Evolutionary conservation across 495 filamentous ascomycete species (phyloP), one percentile per base, ranked within the genome.

Genomic region (Lepraria neglecta): DNA sequence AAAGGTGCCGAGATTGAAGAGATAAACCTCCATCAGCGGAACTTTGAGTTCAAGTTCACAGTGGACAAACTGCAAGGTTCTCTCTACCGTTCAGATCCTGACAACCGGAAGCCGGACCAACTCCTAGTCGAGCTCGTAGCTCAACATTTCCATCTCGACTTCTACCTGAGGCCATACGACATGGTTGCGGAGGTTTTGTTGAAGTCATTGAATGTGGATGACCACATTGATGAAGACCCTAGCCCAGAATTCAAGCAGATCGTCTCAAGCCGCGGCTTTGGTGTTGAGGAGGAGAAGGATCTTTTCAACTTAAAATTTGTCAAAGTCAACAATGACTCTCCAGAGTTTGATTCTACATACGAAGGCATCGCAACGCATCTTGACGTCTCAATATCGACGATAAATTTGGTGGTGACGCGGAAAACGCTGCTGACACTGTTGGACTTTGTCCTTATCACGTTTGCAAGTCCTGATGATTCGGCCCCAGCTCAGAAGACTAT

Each of bases 241-340:
- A 75, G 87, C 2, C 89, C 94, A 21, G 92, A 97, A 69, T 98
- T 98, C 80, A 95, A 95, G 76, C 90, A 88, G 50, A 94, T 98
- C 54, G 80, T 98, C 15, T 95, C 92, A 0, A 96, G 92, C 6
- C 91, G 90, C 48, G 89, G 90, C 48, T 79, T 84, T 12, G 76
- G 83, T 59, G 79, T 82, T 14, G 83, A 91, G 50, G 83, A 86
- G 61, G 78, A 87, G 46, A 87, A 88, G 61, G 89, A 94, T 67
- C 84, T 98, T 24, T 89, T 97, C 64, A 81, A 85, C 54, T 78
- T 98, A 66, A 95, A 92, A 69, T 92, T 95, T 68, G 78, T 91
- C 21, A 89, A 86, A 68, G 91, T 97, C 56, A 96, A 94, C 52
- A 83, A 80, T 47, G 88, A 96, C 61, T 96, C 91, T 12, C 95